Percentiles rank a stretch among this genome's conserved stretches.
phyloP scores from a whole-genome alignment of 352 stramenopile genomes.

The Pythium volutum region DNA sequence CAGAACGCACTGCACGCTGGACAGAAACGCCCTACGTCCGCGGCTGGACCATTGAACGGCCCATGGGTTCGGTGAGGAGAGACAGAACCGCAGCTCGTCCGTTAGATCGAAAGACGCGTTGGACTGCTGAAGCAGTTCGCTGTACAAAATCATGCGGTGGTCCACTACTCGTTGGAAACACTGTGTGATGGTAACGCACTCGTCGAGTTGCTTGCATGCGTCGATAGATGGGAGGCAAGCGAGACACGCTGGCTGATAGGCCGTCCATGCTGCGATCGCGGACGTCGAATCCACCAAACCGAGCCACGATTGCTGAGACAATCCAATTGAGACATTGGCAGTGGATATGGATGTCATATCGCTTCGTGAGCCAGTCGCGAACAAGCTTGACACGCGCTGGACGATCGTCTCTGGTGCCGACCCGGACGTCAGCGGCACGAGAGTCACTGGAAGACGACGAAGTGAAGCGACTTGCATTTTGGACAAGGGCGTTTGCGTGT shows the following conservation, averaged over 20 bases:
- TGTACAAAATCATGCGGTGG: background rate
- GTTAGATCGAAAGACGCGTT: constrained; percentile 2
- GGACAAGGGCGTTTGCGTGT: background rate
- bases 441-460: background rate
- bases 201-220: constrained; percentile 2
- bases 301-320: background rate
- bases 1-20: constrained; percentile 4
- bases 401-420: background rate
- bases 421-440: background rate
- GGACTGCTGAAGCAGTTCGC: constrained; percentile 2
- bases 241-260: background rate
- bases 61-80: background rate
- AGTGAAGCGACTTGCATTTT: background rate
- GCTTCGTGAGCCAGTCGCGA: background rate
- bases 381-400: background rate
- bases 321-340: background rate
- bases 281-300: background rate
- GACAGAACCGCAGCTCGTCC: background rate
- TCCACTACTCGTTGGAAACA: constrained; percentile 8
- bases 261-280: background rate
- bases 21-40: constrained; percentile 8
- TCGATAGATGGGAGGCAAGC: constrained; percentile 3
- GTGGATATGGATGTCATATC: background rate
- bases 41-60: constrained; percentile 8
- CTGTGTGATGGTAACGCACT: constrained; percentile 14